Conservation (phyloP, 2,329 filamentous ascomycete genomes). For the Botryotinia globosa region DNA sequence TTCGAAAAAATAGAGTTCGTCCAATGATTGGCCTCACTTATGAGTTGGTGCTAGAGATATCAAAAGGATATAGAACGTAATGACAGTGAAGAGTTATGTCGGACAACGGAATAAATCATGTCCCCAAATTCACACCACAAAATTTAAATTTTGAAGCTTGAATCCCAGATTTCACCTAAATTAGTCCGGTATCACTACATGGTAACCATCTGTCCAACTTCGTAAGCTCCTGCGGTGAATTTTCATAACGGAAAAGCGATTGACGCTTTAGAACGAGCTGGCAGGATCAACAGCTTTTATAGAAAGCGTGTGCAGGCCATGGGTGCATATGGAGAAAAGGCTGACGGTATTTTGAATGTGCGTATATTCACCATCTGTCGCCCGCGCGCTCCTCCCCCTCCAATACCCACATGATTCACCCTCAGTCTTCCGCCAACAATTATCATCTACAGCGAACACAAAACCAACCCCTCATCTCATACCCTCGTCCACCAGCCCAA, state of each 20-base stretch:
- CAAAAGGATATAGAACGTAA: not conserved
- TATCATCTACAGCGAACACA: not conserved
- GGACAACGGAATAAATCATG: not conserved
- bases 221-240: rapidly evolving
- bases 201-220: not conserved
- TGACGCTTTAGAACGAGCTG: not conserved
- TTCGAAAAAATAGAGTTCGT: not conserved
- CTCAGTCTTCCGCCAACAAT: not conserved
- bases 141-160: not conserved
- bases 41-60: not conserved
- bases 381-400: not conserved
- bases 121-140: not conserved
- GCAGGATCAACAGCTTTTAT: not conserved
- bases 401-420: not conserved
- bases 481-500: not conserved
- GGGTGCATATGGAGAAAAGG: not conserved
- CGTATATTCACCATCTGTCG: not conserved
- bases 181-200: rapidly evolving
- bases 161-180: not conserved
- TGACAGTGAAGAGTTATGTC: rapidly evolving
- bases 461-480: not conserved
- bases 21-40: not conserved
- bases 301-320: not conserved
- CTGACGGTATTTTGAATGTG: not conserved
- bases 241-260: rapidly evolving